These are phyloP conservation scores for Chloranthus sessilifolius DNA, from an alignment of 164 flowering plant species.

Conservation along the genomic window DNA sequence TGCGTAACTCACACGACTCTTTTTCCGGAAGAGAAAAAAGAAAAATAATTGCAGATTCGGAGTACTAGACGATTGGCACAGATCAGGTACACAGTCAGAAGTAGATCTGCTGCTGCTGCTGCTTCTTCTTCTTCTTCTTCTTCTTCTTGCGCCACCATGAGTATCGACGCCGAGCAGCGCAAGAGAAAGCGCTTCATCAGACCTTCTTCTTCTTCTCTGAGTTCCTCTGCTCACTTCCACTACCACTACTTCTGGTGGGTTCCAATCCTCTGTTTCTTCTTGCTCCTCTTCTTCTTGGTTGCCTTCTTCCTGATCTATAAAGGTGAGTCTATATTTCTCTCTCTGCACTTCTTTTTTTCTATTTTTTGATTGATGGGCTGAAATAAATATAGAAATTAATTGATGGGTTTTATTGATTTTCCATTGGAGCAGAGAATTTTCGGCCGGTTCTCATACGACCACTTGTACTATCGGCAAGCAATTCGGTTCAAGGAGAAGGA, in stretches of 20 bases:
- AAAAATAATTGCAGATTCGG: too few relatives aligned
- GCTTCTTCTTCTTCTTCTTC: too few relatives aligned
- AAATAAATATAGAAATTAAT: too few relatives aligned
- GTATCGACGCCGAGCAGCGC: conserved; percentile 24
- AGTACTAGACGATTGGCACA: too few relatives aligned
- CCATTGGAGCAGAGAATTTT: conserved; percentile 10
- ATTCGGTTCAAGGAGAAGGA: conserved; percentile 15
- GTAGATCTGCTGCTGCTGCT: neutral
- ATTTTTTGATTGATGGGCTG: too few relatives aligned
- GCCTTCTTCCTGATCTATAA: neutral
- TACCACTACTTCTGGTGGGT: conserved; percentile 26
- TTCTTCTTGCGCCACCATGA: neutral
- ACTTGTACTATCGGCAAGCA: conserved; percentile 12
- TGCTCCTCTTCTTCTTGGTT: conserved; percentile 2
- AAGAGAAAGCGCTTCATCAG: conserved; percentile 33
- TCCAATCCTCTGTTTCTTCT: conserved; percentile 30
- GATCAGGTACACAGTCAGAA: neutral
- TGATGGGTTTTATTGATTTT: too few relatives aligned
- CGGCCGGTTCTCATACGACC: conserved; percentile 27
- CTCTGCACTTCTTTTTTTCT: too few relatives aligned
- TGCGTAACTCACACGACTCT: too few relatives aligned
- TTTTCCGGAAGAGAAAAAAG: too few relatives aligned
- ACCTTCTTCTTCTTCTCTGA: too few relatives aligned
- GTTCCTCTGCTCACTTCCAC: conserved; percentile 1
- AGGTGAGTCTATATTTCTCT: too few relatives aligned